phyloP scores from a whole-genome alignment of 768 basidiomycete genomes.

The Agaricus sinodeliciosus region DNA sequence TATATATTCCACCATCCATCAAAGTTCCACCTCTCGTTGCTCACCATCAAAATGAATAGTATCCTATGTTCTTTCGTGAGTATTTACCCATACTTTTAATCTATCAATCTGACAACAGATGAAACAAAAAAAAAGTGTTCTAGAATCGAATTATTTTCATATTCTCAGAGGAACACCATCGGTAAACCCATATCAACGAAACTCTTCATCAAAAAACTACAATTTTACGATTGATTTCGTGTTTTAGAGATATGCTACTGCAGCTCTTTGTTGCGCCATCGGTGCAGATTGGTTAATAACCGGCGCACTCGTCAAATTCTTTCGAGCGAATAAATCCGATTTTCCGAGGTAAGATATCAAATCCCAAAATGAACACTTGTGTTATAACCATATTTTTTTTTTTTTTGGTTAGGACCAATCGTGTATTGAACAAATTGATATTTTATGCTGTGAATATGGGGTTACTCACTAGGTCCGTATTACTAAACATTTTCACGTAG shows the following conservation, averaged over 20 bases:
- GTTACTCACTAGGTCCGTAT: constrained; percentile 1
- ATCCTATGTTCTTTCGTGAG: no score
- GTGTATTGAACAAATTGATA: constrained; percentile 4
- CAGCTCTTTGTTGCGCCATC: constrained; percentile 2
- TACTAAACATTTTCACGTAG: no score
- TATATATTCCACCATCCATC: background rate
- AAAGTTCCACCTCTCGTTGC: background rate
- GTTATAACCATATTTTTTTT: no score
- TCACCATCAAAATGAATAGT: background rate
- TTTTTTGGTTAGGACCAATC: constrained; percentile 6
- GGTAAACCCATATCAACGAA: no score
- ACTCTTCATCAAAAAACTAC: no score
- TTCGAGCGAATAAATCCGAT: background rate
- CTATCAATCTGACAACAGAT: no score
- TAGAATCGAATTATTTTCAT: background rate
- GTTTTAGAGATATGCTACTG: constrained; percentile 3
- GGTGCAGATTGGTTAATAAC: constrained; percentile 10
- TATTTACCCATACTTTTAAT: no score
- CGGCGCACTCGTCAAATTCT: constrained; percentile 1
- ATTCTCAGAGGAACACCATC: background rate
- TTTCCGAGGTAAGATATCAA: background rate
- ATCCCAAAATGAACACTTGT: no score
- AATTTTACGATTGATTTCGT: no score
- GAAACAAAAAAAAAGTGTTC: no score
- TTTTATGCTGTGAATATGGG: constrained; percentile 7